phyloP scores from a whole-genome alignment of 1,284 basidiomycete genomes.

The Caloboletus firmus region DNA sequence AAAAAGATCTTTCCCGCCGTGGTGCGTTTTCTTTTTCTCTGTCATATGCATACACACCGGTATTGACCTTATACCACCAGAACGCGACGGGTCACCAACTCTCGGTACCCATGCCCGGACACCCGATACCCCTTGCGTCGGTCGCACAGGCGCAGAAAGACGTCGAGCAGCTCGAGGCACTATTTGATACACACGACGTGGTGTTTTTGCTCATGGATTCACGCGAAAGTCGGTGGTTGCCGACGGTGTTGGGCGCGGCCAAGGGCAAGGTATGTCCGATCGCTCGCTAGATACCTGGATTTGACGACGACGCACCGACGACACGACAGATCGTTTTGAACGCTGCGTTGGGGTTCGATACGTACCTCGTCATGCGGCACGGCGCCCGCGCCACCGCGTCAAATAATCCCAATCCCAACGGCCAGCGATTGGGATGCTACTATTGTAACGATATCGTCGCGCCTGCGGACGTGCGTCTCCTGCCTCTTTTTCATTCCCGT shows the following conservation, averaged over 20 bases:
- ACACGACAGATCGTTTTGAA: constrained; percentile 81
- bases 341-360: constrained; percentile 94
- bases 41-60: background rate
- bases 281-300: no score
- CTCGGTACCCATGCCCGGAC: constrained; percentile 96
- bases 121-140: constrained; percentile 72
- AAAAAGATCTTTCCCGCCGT: constrained; percentile 92
- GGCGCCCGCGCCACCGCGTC: constrained; percentile 54
- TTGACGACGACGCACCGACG: background rate
- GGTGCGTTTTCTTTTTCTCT: constrained; percentile 40
- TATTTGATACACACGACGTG: constrained; percentile 85
- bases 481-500: background rate
- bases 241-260: constrained; percentile 82
- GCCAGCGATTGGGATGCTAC: constrained; percentile 80
- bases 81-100: constrained; percentile 76
- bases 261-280: constrained; percentile 66
- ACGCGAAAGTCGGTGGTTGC: constrained; percentile 93
- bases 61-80: constrained; percentile 39
- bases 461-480: constrained; percentile 77
- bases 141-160: constrained; percentile 63
- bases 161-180: constrained; percentile 69
- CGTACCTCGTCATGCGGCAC: constrained; percentile 96
- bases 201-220: constrained; percentile 98
- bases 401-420: constrained; percentile 29
- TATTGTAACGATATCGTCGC: constrained; percentile 99